phyloP scores from a whole-genome alignment of 176 grass and related monocot genomes.

The Eleusine coracana region DNA sequence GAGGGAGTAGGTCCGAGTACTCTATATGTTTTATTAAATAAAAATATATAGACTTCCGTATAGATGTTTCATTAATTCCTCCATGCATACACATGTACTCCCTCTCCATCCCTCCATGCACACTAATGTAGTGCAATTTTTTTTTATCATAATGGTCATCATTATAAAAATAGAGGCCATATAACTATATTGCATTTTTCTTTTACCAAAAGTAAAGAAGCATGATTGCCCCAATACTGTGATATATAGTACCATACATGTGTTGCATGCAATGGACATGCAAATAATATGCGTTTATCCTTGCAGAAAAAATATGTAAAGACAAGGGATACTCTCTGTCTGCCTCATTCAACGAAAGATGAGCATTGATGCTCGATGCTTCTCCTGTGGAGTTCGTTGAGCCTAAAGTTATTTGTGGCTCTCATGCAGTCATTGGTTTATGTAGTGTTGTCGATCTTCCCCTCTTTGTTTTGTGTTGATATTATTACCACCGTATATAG shows the following conservation, averaged over 20 bases:
- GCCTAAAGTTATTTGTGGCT: conserved; percentile 2
- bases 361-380: not conserved
- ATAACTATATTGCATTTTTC: not conserved
- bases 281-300: not conserved
- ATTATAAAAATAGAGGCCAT: not conserved
- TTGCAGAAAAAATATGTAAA: conserved; percentile 25
- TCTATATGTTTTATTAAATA: too few relatives aligned
- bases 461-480: not conserved
- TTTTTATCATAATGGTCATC: not conserved
- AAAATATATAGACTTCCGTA: not conserved
- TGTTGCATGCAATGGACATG: not conserved
- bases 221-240: not conserved
- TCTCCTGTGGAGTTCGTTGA: conserved; percentile 8
- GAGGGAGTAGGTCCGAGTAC: not conserved
- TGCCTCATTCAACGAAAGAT: conserved; percentile 12
- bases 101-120: too few relatives aligned
- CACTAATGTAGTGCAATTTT: not conserved
- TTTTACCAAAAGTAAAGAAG: not conserved
- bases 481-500: not conserved
- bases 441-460: not conserved
- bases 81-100: not conserved
- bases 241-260: not conserved
- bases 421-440: not conserved
- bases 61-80: not conserved
- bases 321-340: conserved; percentile 34